Evolutionary conservation across 1,284 basidiomycete species (phyloP).

Genomic region (Athelia sp.): DNA sequence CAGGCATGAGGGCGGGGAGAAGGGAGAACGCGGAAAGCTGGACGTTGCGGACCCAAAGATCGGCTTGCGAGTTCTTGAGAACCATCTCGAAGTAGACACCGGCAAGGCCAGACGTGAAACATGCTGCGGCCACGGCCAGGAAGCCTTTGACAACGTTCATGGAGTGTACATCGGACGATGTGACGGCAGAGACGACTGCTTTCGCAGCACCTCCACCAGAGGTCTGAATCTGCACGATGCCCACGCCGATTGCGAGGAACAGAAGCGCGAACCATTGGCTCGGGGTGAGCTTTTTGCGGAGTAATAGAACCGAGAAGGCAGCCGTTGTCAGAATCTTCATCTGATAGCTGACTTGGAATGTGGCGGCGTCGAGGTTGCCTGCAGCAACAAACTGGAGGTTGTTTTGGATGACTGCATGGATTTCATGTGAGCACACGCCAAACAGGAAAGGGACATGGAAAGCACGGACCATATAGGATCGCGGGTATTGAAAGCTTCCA

Average conservation of each 20-base stretch:
- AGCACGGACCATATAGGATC: conserved; percentile 55
- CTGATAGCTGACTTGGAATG: conserved; percentile 94
- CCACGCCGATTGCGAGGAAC: conserved; percentile 87
- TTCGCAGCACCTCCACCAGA: conserved; percentile 29
- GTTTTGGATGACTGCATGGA: conserved; percentile 78
- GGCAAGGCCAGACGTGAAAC: conserved; percentile 95
- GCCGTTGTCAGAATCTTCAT: conserved; percentile 99
- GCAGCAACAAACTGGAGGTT: conserved; percentile 94
- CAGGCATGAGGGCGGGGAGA: conserved; percentile 82
- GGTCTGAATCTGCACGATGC: conserved; percentile 87
- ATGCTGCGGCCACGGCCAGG: conserved; percentile 83
- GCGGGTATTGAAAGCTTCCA: conserved; percentile 83
- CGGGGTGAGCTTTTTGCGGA: conserved; percentile 74
- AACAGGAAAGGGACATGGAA: conserved; percentile 2
- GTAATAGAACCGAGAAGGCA: conserved; percentile 85
- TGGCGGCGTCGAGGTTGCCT: conserved; percentile 89
- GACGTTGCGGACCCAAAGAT: conserved; percentile 96
- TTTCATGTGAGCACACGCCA: background rate
- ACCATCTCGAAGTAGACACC: conserved; percentile 99
- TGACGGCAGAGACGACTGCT: conserved; percentile 20
- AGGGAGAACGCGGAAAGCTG: conserved; percentile 94
- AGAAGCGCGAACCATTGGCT: conserved; percentile 83
- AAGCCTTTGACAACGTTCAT: conserved; percentile 88
- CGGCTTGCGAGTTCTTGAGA: conserved; percentile 83
- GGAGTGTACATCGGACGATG: conserved; percentile 28